These are phyloP conservation scores for Sugiyamaella neomexicana DNA, from an alignment of 1,139 yeast genomes.

Conservation along the genomic window DNA sequence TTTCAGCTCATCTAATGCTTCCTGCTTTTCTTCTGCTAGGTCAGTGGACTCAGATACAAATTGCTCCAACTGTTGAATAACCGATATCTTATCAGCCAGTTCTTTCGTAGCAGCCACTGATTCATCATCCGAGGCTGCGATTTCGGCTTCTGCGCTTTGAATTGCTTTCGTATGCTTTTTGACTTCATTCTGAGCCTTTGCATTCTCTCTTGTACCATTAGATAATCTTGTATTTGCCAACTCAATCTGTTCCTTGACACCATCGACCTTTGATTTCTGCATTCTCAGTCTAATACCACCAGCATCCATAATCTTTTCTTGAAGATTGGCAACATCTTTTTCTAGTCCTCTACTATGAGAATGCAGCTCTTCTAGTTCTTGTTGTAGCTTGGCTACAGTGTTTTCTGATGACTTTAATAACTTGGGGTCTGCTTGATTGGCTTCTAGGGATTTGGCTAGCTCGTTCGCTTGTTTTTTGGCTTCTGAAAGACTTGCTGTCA, in stretches of 20 bases:
- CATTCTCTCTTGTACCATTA: conserved; percentile 57
- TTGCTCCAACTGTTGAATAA: conserved; percentile 35
- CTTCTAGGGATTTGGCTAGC: conserved; percentile 27
- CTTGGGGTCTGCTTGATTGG: conserved; percentile 22
- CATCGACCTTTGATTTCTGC: conserved; percentile 81
- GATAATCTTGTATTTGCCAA: conserved; percentile 60
- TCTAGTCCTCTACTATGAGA: conserved; percentile 61
- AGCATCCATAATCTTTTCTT: conserved; percentile 79
- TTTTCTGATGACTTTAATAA: conserved; percentile 43
- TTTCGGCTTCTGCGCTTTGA: conserved; percentile 44
- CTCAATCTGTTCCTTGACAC: conserved; percentile 67
- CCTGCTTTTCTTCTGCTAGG: conserved; percentile 39
- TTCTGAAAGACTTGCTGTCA: conserved; percentile 51
- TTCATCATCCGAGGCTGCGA: conserved; percentile 37
- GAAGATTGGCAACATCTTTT: conserved; percentile 56
- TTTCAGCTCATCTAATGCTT: conserved; percentile 45
- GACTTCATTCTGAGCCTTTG: conserved; percentile 68
- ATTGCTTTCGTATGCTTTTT: conserved; percentile 54
- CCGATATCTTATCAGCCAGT: conserved; percentile 36
- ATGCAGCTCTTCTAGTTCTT: conserved; percentile 49
- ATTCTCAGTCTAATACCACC: conserved; percentile 86
- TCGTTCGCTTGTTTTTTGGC: conserved; percentile 40
- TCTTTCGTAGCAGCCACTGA: conserved; percentile 41
- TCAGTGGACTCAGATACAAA: conserved; percentile 42
- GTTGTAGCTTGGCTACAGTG: conserved; percentile 42